Evolutionary conservation across 108 stramenopile genomes (phyloP), one percentile per base, ranked within the genome.

Genomic region (Thalassiosira profunda): DNA sequence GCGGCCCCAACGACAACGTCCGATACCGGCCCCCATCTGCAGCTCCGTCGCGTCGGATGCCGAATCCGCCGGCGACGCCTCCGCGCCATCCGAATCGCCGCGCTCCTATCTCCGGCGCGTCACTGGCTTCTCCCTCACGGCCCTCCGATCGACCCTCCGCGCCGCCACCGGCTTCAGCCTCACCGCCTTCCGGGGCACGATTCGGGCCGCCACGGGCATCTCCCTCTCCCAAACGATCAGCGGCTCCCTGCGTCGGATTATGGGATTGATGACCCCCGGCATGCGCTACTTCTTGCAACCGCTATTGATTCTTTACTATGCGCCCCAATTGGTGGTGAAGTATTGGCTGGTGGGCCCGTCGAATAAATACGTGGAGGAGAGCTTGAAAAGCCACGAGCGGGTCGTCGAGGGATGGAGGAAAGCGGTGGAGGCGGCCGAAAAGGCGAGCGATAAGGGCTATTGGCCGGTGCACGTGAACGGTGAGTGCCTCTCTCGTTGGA

Each of bases 251-350:
- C 25, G 48, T 21, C 11, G 12, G 15, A 45, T 76, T 23, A 25
- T 71, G n/a, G 56, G 41, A 0, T 5, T 71, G 3, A 28, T 78
- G 4, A 51, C 63, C 9, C 74, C 69, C 5, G 59, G 67, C 30
- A 56, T 88, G 28, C 81, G 90, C 4, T 88, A 86, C 56, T 86
- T 91, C 56, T 36, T 88, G 2, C 90, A 91, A 63, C 90, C 90
- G 1, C 55, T 88, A 12, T 47, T 91, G 55, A 63, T 91, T 23
- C 35, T 82, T 5, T 91, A 91, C 48, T 91, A 91, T 70, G 85
- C 60, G 4, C 90, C 90, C 0, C 43, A 86, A 11, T 18, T 74
- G 17, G 38, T 59, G 18, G 21, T 74, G 28, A 31, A 65, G 15
- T 75, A 75, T 60, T 67, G 52, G 24, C 5, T 75, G 21, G 34